Conservation (phyloP, 352 stramenopile species). For the Globisporangium abappressorium region DNA sequence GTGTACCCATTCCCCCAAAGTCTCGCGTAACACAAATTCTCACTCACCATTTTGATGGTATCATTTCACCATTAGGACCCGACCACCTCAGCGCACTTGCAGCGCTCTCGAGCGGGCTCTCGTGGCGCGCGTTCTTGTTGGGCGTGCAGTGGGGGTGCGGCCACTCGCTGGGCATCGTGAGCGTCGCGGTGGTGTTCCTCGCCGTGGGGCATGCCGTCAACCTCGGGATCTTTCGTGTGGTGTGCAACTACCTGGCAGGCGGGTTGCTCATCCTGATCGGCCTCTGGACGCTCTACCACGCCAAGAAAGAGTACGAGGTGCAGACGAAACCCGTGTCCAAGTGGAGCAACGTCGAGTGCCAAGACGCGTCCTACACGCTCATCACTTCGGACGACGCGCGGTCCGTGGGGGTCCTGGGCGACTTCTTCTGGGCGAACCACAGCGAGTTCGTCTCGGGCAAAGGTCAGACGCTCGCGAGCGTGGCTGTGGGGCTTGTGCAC, state of each 20-base stretch:
- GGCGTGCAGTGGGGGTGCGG: conserved; percentile 87
- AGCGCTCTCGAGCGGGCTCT: conserved; percentile 73
- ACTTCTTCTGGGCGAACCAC: conserved; percentile 16
- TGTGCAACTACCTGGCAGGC: conserved; percentile 67
- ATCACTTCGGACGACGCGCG: conserved; percentile 13
- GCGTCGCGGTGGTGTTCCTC: conserved; percentile 51
- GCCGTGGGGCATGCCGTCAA: conserved; percentile 39
- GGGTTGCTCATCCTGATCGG: conserved; percentile 62
- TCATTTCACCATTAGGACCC: conserved; percentile 36
- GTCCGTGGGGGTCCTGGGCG: background rate
- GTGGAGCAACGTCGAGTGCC: conserved; percentile 53
- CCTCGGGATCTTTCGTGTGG: conserved; percentile 25
- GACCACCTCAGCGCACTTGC: conserved; percentile 88
- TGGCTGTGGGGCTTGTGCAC: conserved; percentile 80
- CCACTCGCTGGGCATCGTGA: conserved; percentile 83
- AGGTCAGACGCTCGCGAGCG: conserved; percentile 27
- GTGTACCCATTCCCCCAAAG: background rate
- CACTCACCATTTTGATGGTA: background rate
- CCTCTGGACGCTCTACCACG: conserved; percentile 45
- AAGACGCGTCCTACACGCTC: conserved; percentile 52
- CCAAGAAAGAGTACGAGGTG: conserved; percentile 30
- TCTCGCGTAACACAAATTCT: background rate
- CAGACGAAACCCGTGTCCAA: conserved; percentile 31
- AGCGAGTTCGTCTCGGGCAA: conserved; percentile 18
- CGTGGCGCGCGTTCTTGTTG: conserved; percentile 68